A percentile compares a stretch with the other conserved stretches of the same genome.
These are phyloP conservation scores for Malus fusca DNA, from an alignment of 306 rosid species.

Conservation along the genomic window DNA sequence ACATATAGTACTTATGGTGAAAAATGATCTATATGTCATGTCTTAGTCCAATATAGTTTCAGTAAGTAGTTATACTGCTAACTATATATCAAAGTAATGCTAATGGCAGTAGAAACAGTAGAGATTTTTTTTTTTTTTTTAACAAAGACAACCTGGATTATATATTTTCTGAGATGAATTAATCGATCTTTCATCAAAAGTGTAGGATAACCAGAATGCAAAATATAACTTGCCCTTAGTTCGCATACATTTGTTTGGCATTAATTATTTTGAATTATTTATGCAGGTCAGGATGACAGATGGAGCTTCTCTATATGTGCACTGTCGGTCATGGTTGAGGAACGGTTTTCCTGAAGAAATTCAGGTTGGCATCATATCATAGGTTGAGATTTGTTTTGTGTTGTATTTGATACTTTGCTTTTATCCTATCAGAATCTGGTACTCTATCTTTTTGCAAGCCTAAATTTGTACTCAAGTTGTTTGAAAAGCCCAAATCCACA, in stretches of 20 bases:
- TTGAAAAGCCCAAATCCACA: background rate
- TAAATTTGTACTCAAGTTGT: background rate
- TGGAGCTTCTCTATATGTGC: conserved; percentile 73
- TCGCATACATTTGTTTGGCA: background rate
- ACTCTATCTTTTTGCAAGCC: background rate
- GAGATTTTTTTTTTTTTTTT: background rate
- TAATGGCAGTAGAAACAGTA: background rate
- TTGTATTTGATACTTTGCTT: background rate
- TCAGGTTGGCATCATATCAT: conserved; percentile 40
- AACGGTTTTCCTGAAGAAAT: conserved; percentile 60
- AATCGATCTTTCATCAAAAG: background rate
- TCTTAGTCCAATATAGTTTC: background rate
- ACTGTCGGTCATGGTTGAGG: conserved; percentile 84
- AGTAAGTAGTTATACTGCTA: background rate
- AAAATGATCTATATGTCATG: background rate
- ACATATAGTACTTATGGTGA: background rate
- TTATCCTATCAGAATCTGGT: background rate
- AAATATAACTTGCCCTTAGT: background rate
- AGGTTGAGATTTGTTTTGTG: background rate
- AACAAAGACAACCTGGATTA: background rate
- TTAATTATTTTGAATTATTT: conserved; percentile 16
- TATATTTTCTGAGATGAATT: background rate
- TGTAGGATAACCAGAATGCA: background rate
- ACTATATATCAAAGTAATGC: background rate
- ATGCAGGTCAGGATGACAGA: conserved; percentile 68